These are phyloP conservation scores for Apiospora aurea DNA, from an alignment of 2,329 filamentous ascomycete genomes.

Conservation along the genomic window DNA sequence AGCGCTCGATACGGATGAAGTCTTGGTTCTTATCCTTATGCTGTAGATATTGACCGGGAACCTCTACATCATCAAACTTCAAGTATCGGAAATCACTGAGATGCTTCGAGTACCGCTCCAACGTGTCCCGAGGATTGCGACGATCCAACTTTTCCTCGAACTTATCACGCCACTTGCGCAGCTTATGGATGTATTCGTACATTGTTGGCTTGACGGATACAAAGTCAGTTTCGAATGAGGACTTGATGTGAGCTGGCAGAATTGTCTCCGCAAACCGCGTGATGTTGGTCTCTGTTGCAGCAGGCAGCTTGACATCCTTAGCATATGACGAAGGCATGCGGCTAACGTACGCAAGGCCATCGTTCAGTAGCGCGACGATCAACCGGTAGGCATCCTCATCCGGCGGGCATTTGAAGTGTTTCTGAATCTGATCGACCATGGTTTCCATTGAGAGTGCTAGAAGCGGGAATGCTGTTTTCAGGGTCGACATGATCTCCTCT, in stretches of 20 bases:
- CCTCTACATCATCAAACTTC: constrained; percentile 98
- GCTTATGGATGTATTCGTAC: constrained; percentile 97
- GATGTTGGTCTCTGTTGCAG: constrained; percentile 94
- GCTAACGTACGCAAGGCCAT: constrained; percentile 91
- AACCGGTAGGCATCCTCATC: constrained; percentile 97
- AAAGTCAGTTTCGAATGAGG: constrained; percentile 97
- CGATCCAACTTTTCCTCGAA: constrained; percentile 98
- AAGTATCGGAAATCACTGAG: constrained; percentile 97
- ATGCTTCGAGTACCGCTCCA: constrained; percentile 88
- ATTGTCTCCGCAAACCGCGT: constrained; percentile 97
- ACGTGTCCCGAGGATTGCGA: constrained; percentile 72
- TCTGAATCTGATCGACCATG: constrained; percentile 98
- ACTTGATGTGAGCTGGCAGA: constrained; percentile 90
- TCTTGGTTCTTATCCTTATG: constrained; percentile 99
- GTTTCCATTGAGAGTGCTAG: constrained; percentile 98
- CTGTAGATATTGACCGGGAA: constrained; percentile 95
- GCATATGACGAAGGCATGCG: constrained; percentile 87
- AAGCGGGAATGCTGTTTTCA: constrained; percentile 96
- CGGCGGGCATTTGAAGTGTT: constrained; percentile 98
- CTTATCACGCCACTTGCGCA: constrained; percentile 94
- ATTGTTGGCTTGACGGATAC: constrained; percentile 95
- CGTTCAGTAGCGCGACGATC: constrained; percentile 96
- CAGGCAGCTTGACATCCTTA: constrained; percentile 87
- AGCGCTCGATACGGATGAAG: constrained; percentile 96
- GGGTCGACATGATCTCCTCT: constrained; percentile 91